Evolutionary conservation across 73 alveolate genomes (phyloP).

Genomic region (Paramecium pentaurelia): DNA sequence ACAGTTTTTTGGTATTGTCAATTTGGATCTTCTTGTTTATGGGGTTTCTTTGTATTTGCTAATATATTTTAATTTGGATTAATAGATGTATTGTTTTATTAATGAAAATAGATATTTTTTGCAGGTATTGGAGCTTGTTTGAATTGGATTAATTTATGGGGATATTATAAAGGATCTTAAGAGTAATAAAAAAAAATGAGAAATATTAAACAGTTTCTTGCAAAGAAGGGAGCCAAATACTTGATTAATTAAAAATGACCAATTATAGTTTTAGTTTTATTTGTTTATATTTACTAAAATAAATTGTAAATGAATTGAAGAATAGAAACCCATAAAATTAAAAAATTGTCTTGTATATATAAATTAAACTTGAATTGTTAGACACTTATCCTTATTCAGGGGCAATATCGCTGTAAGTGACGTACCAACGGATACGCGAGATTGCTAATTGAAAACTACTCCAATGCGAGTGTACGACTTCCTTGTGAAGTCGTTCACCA

Average conservation of each 20-base stretch:
- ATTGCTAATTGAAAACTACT: conserved; percentile 53
- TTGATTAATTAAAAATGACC: background rate
- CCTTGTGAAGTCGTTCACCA: conserved; percentile 47
- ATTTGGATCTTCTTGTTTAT: background rate
- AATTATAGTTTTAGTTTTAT: background rate
- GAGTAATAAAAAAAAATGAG: background rate
- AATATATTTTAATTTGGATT: background rate
- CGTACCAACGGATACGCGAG: conserved; percentile 56
- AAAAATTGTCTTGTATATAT: background rate
- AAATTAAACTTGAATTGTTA: background rate
- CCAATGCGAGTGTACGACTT: conserved; percentile 40
- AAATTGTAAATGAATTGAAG: background rate
- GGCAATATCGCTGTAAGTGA: conserved; percentile 58
- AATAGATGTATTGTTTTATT: background rate
- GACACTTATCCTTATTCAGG: conserved; percentile 45
- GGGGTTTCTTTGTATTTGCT: background rate
- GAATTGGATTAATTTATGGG: conserved; percentile 38
- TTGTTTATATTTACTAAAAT: background rate
- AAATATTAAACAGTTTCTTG: background rate
- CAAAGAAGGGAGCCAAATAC: background rate
- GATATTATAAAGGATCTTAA: background rate
- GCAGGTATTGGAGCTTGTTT: background rate
- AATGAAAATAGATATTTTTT: background rate
- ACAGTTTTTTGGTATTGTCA: background rate
- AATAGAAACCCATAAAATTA: conserved; percentile 37